Base-by-base conservation (phyloP, 768 basidiomycete genomes). In the Mycena amicta region DNA sequence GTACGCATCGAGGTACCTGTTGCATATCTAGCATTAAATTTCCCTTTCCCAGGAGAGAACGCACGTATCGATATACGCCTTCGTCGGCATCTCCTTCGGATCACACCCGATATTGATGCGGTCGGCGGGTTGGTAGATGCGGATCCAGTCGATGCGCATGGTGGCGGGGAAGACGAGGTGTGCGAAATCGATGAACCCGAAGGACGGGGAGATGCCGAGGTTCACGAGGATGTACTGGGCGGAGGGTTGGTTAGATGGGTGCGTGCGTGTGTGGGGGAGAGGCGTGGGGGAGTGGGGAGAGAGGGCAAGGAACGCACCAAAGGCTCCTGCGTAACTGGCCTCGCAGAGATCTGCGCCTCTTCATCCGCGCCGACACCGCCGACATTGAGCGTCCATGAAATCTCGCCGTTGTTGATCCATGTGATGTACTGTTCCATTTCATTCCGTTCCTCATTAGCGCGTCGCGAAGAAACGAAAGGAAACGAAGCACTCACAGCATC, bases 81-180 rank as follows among this genome's bases (percentile, higher is more conserved):
- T 68, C 0, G 95, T 97, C 0, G 95, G 93, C 70, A 81, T 86
- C 18, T 83, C 80, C 6, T 71, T 63, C 3, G 93, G 93, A 66
- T 93, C 90, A 61, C 88, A 90, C 1, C 87, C 85, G 52, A 87
- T 74, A 62, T 85, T 85, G 33, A 76, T 68, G 2, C 71, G 66
- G 60, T 80, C 72, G 40, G 74, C 67, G 16, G 76, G 77, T 63
- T 88, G 87, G 63, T 88, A 89, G 16, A 97, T 89, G 2, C 94
- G 84, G 54, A 95, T 84, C 59, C 86, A 95, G 67, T 96, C 94
- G 53, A 95, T 75, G 58, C 76, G 76, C 90, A 95, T 88, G 30
- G 76, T 78, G 12, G 83, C 71, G 2, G 85, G 85, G 66, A 88
- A 79, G 13, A 72, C 70, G 28, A 92, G 67, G 31, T 83, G 64